Base-by-base conservation (phyloP, 768 basidiomycete genomes). In the Rhodotorula graminis region DNA sequence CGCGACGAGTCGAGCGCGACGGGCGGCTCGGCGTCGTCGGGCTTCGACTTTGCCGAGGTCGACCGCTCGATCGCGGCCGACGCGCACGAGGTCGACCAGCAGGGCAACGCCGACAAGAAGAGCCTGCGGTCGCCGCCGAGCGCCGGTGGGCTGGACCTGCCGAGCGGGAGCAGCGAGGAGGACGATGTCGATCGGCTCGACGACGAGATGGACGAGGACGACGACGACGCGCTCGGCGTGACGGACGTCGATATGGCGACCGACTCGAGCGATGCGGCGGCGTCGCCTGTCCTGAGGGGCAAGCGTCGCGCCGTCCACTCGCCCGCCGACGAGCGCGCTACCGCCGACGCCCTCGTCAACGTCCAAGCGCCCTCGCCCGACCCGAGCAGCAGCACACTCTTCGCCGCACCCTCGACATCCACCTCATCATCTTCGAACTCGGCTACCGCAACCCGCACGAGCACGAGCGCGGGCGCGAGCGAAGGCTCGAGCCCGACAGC, bases 31-130 rank as follows among this genome's bases (percentile, higher is more conserved):
- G 37, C 37, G 37, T 37, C 37, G 37, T 37, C 37, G 37, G 37
- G 37, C 37, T 68, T 76, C 49, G 62, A 76, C 62, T 65, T 70
- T 19, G 62, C 62, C 42, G 62, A 70, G 53, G 71, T 72, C 61
- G 74, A 76, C 56, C 40, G 62, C 27, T 71, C 72, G 42, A 67
- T 76, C 50, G 61, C 58, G 46, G 52, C 63, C 12, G 71, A 76
- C 27, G 74, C 71, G 58, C 74, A 76, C 65, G 44, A 69, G 56
- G 74, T 76, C 18, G 74, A 72, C 62, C 31, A 67, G 63, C 9
- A 33, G 27, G 74, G 74, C 21, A 55, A 61, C 0, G 74, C 74
- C n/a, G 74, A 70, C n/a, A 40, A 57, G 50, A 58, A 55, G 21
- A 70, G 67, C 31, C 44, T 76, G 16, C 71, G 68, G 27, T 53